Base-by-base conservation (phyloP, 495 filamentous ascomycete species). In the Neurospora sp. region DNA sequence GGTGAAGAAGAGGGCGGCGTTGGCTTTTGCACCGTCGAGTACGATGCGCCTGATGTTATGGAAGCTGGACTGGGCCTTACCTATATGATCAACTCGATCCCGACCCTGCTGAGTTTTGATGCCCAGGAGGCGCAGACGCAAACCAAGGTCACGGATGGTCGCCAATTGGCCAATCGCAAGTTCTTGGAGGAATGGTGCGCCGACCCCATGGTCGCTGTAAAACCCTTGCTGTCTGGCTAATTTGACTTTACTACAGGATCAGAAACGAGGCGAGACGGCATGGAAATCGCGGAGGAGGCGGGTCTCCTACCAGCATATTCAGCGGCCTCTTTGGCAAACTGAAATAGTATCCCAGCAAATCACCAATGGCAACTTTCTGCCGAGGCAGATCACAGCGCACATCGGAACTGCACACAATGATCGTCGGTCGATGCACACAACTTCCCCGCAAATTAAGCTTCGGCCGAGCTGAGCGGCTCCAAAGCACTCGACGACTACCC, bases 91-190 rank as follows among this genome's bases (percentile, higher is more conserved):
- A 90, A 83, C 42, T 84, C 84, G 9, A 82, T 92, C 74, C 91
- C 91, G 31, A 92, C 90, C n/a, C 76, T 94, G 45, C 81, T 93
- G 35, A 84, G 86, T 37, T 93, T 93, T 75, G 86, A 86, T 68
- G 83, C 86, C n/a, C 85, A 86, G 53, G 88, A 91, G 75, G 84
- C 89, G 6, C 85, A 89, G 77, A 69, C 83, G 0, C 80, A 84
- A 68, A 88, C 87, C 20, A 87, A 86, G 80, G 75, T 92, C 31
- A 82, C 81, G 14, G 84, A 87, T 74, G 83, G 81, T n/a, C 82
- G 84, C 71, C 76, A 85, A 69, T 78, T 93, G 78, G 85, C 82
- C 6, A 86, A 90, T 74, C 79, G 81, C 37, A 77, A 78, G 68
- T 89, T 87, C 71, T 76, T 93, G 72, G 84, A 83, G 72, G 79